phyloP scores from a whole-genome alignment of 768 basidiomycete species.

The Boletus tylopilopsis region DNA sequence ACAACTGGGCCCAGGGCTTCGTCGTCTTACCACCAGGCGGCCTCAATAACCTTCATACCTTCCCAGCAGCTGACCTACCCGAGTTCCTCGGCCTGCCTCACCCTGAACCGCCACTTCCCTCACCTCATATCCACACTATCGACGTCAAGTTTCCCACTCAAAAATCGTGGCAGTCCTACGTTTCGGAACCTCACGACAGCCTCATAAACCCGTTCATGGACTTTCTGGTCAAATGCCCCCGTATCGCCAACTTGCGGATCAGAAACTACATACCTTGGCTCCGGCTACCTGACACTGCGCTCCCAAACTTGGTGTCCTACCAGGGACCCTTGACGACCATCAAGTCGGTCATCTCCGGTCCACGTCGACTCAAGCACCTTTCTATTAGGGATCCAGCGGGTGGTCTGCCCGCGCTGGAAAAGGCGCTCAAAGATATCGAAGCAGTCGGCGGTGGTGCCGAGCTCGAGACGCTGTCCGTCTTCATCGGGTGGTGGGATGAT shows the following conservation, averaged over 20 bases:
- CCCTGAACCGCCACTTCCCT: slow-evolving; percentile 16
- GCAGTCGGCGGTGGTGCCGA: slow-evolving; percentile 8
- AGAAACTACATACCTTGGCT: slow-evolving; percentile 29
- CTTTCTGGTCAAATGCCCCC: slow-evolving; percentile 25
- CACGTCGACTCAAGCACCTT: slow-evolving; percentile 21
- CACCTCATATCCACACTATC: slow-evolving; percentile 26
- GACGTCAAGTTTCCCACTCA: slow-evolving; percentile 31
- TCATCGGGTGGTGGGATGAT: slow-evolving; percentile 43
- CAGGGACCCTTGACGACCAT: slow-evolving; percentile 29
- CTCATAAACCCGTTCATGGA: slow-evolving; percentile 25
- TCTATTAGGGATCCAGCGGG: slow-evolving; percentile 23
- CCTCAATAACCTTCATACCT: neutral
- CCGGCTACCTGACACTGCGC: slow-evolving; percentile 13
- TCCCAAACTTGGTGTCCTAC: slow-evolving; percentile 18
- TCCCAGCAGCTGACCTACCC: slow-evolving; percentile 1
- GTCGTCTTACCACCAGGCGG: slow-evolving; percentile 8
- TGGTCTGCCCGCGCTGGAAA: slow-evolving; percentile 21
- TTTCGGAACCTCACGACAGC: slow-evolving; percentile 27
- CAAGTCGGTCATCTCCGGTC: slow-evolving; percentile 18
- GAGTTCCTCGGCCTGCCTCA: slow-evolving; percentile 8
- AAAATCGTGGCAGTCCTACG: slow-evolving; percentile 27
- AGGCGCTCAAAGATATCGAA: slow-evolving; percentile 27
- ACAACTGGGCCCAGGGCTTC: slow-evolving; percentile 17
- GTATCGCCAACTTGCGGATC: slow-evolving; percentile 18
- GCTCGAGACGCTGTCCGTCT: slow-evolving; percentile 32